Conservation (phyloP, 2,329 filamentous ascomycete species). For the Paecilomyces sp. region DNA sequence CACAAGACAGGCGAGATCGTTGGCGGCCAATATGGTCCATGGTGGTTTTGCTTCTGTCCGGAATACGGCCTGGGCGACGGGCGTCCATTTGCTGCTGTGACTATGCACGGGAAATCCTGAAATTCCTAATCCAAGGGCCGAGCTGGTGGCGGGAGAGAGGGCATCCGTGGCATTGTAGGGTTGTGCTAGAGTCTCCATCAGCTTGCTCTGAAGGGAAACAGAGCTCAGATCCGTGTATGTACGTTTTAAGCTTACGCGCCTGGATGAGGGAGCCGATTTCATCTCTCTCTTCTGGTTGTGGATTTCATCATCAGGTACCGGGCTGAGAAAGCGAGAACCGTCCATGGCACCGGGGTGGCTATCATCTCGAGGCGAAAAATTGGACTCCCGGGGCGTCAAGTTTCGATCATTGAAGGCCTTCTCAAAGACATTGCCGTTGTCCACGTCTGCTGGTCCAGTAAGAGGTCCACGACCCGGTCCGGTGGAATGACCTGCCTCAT, state of each 20-base stretch:
- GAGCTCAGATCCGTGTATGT: conserved; percentile 80
- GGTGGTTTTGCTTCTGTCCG: conserved; percentile 86
- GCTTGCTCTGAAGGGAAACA: conserved; percentile 68
- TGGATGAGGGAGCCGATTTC: conserved; percentile 44
- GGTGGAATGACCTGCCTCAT: conserved; percentile 36
- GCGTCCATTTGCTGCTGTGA: conserved; percentile 83
- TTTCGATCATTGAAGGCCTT: conserved; percentile 58
- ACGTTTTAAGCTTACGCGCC: conserved; percentile 67
- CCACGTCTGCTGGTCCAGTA: conserved; percentile 69
- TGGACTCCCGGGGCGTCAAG: neutral
- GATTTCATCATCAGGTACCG: conserved; percentile 23
- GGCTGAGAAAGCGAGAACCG: conserved; percentile 19
- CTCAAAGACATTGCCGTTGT: conserved; percentile 77
- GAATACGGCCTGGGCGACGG: conserved; percentile 92
- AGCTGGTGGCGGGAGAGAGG: conserved; percentile 27
- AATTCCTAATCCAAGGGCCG: conserved; percentile 31
- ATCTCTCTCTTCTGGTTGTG: conserved; percentile 23
- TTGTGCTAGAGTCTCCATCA: conserved; percentile 77
- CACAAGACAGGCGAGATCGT: conserved; percentile 92
- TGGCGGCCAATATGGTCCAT: conserved; percentile 94
- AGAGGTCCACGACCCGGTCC: conserved; percentile 55
- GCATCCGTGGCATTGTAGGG: conserved; percentile 61
- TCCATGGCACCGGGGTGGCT: conserved; percentile 11
- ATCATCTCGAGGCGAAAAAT: neutral
- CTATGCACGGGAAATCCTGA: conserved; percentile 61